A percentile compares a stretch with the other conserved stretches of the same genome.
These are phyloP conservation scores for Phytophthora idaei DNA, from an alignment of 352 stramenopile species.

Conservation along the genomic window DNA sequence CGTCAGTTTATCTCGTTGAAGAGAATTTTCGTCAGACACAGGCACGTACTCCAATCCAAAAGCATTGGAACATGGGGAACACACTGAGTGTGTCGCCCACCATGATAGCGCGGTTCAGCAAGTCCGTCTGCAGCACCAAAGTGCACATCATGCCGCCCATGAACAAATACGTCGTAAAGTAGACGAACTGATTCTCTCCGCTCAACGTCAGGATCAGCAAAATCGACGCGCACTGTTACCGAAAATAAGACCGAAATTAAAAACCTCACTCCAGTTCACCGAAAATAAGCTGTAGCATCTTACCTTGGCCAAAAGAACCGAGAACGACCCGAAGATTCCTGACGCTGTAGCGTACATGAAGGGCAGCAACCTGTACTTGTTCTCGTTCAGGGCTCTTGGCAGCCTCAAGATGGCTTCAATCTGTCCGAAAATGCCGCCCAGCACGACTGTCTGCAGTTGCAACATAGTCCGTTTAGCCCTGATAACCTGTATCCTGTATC, in stretches of 20 bases:
- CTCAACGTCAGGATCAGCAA: conserved; percentile 79
- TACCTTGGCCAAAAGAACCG: conserved; percentile 82
- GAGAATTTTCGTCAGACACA: conserved; percentile 10
- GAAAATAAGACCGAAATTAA: conserved; percentile 8
- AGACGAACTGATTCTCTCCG: conserved; percentile 86
- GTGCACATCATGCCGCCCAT: conserved; percentile 83
- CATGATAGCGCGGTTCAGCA: conserved; percentile 89
- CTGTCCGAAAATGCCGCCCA: conserved; percentile 74
- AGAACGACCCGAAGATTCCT: conserved; percentile 86
- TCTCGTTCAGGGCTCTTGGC: conserved; percentile 55
- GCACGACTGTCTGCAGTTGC: conserved; percentile 52
- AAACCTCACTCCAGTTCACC: conserved; percentile 32
- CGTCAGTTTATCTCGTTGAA: conserved; percentile 15
- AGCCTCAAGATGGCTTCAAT: conserved; percentile 69
- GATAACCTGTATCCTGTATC: conserved; percentile 4
- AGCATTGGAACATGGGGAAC: conserved; percentile 90
- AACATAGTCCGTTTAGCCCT: conserved; percentile 14
- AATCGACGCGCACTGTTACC: conserved; percentile 71
- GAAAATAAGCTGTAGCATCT: conserved; percentile 1
- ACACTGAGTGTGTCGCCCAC: conserved; percentile 82
- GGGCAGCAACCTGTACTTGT: conserved; percentile 67
- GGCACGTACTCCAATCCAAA: conserved; percentile 79
- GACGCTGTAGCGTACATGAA: conserved; percentile 86
- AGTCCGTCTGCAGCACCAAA: conserved; percentile 82
- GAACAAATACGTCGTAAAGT: conserved; percentile 87